Conservation (phyloP, 495 filamentous ascomycete genomes). For the Aspergillus homomorphus region DNA sequence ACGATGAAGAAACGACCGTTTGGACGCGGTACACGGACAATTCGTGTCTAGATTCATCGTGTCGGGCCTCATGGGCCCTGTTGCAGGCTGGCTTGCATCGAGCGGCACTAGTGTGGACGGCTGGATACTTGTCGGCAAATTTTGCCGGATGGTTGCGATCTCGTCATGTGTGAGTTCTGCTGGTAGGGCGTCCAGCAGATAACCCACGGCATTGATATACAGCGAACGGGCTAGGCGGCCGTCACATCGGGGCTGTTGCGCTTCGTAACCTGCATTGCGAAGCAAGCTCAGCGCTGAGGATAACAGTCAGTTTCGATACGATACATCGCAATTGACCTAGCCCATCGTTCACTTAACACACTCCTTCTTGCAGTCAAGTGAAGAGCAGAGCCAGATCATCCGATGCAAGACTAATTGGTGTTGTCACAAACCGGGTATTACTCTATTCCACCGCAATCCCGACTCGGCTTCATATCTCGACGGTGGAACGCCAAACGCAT, state of each 20-base stretch:
- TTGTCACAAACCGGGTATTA: constrained; percentile 35
- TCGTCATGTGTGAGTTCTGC: constrained; percentile 48
- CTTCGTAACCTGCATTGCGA: constrained; percentile 39
- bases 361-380: neutral
- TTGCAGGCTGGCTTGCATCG: neutral
- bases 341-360: neutral
- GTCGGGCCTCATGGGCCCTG: neutral
- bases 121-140: constrained; percentile 30
- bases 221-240: constrained; percentile 56
- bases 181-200: constrained; percentile 66
- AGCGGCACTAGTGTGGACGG: constrained; percentile 9
- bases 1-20: constrained; percentile 54
- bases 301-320: constrained; percentile 1
- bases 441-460: constrained; percentile 40
- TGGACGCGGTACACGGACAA: neutral
- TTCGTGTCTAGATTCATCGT: neutral
- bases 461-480: constrained; percentile 36
- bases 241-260: constrained; percentile 36
- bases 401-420: neutral
- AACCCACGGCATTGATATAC: constrained; percentile 63
- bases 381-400: neutral
- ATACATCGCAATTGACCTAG: too few relatives aligned
- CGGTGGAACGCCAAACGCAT: constrained; percentile 1
- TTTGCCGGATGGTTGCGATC: constrained; percentile 25
- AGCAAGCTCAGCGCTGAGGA: constrained; percentile 37